These are phyloP conservation scores for Rhynchospora breviuscula DNA, from an alignment of 176 grass and related monocot genomes.

Conservation along the genomic window DNA sequence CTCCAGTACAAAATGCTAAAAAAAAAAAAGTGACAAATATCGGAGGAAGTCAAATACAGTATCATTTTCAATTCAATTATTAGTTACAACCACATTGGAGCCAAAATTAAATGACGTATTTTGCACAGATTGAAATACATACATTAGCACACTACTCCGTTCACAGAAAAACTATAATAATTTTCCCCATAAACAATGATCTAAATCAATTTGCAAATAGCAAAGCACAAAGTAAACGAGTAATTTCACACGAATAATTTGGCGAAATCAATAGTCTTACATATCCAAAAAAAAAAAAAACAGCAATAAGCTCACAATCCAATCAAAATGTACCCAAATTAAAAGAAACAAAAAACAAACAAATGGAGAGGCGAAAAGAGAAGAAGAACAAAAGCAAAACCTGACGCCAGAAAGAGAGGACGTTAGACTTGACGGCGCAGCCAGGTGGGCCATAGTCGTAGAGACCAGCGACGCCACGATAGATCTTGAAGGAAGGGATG, in stretches of 20 bases:
- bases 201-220: not conserved
- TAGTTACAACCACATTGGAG: not conserved
- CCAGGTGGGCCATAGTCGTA: conserved; percentile 87
- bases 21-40: conserved; percentile 12
- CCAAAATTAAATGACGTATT: not conserved
- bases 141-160: not conserved
- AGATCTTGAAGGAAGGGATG: conserved; percentile 92
- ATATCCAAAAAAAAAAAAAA: not conserved
- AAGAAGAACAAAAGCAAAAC: conserved; percentile 22
- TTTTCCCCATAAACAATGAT: not conserved
- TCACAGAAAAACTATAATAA: not conserved
- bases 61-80: not conserved
- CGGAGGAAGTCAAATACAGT: not conserved
- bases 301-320: not conserved
- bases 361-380: too few relatives aligned
- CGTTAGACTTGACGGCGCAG: conserved; percentile 75
- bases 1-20: conserved; percentile 86
- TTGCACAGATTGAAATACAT: not conserved
- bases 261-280: not conserved
- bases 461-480: conserved; percentile 80
- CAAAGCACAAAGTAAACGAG: not conserved
- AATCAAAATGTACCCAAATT: conserved; percentile 1
- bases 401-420: conserved; percentile 87
- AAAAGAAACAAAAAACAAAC: not conserved
- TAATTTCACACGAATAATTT: not conserved